These are phyloP conservation scores for Basidiobolus meristosporus DNA, from an alignment of 371 early-diverging fungal species.

Conservation along the genomic window DNA sequence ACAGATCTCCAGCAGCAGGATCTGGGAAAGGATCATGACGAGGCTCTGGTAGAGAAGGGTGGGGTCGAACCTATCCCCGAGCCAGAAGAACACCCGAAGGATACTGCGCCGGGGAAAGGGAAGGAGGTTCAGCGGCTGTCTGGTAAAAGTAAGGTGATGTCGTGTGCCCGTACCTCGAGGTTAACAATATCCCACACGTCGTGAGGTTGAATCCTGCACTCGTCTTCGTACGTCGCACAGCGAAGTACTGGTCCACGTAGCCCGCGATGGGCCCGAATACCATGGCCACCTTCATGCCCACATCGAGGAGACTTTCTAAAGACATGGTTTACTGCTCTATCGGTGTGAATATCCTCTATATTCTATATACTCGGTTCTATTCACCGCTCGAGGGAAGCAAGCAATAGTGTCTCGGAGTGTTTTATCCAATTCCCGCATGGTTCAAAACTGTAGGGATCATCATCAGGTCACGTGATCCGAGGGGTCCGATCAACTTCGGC, in stretches of 20 bases:
- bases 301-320: background rate
- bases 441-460: too few relatives aligned
- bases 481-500: too few relatives aligned
- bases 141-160: background rate
- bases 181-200: constrained; percentile 16
- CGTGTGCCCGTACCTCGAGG: constrained; percentile 10
- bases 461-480: too few relatives aligned
- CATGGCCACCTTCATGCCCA: constrained; percentile 4
- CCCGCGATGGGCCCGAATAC: constrained; percentile 5
- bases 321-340: too few relatives aligned
- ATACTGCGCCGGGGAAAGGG: constrained; percentile 11
- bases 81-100: constrained; percentile 34
- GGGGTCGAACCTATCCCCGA: constrained; percentile 29
- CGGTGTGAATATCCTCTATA: too few relatives aligned
- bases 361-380: too few relatives aligned
- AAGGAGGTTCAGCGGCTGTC: background rate
- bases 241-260: constrained; percentile 5
- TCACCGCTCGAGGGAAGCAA: too few relatives aligned
- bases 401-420: too few relatives aligned
- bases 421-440: too few relatives aligned
- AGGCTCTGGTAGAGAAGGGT: constrained; percentile 34
- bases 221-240: constrained; percentile 1
- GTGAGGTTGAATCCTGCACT: constrained; percentile 14
- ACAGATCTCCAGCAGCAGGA: constrained; percentile 24
- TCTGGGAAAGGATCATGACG: constrained; percentile 30